Conservation (phyloP, 257 asterid species). For the Vinca minor region DNA sequence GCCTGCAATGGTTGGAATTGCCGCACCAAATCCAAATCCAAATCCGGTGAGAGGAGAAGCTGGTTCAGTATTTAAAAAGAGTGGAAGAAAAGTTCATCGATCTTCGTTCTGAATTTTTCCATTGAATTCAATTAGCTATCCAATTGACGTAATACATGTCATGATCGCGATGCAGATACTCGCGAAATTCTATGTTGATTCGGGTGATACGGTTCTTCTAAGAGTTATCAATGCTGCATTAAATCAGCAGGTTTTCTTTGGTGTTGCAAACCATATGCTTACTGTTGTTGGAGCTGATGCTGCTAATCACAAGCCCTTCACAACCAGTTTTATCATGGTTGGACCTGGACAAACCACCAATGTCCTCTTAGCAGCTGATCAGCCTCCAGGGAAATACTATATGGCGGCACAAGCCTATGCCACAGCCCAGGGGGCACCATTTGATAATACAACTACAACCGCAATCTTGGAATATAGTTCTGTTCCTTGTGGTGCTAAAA, state of each 20-base stretch:
- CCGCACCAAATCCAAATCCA: too few relatives aligned
- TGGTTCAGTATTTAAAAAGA: too few relatives aligned
- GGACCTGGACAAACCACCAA: conserved; percentile 68
- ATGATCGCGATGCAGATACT: conserved; percentile 35
- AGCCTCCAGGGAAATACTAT: conserved; percentile 39
- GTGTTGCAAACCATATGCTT: conserved; percentile 51
- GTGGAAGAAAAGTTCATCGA: too few relatives aligned
- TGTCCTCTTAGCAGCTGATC: conserved; percentile 52
- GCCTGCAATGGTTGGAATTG: too few relatives aligned
- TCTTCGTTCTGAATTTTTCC: too few relatives aligned
- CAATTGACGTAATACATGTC: not conserved
- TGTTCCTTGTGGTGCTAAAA: conserved; percentile 2
- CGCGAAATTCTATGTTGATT: conserved; percentile 31
- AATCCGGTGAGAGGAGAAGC: too few relatives aligned
- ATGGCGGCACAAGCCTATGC: conserved; percentile 53
- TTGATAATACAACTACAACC: conserved; percentile 60
- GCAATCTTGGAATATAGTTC: conserved; percentile 48
- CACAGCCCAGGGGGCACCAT: conserved; percentile 32
- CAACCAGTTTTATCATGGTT: conserved; percentile 44
- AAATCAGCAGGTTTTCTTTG: conserved; percentile 55
- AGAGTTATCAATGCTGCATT: conserved; percentile 67
- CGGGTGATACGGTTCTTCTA: conserved; percentile 42
- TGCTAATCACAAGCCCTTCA: conserved; percentile 43
- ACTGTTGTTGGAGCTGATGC: conserved; percentile 59
- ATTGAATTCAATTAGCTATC: too few relatives aligned